These are phyloP conservation scores for Drechmeria coniospora DNA, from an alignment of 2,329 filamentous ascomycete genomes.

Conservation along the genomic window DNA sequence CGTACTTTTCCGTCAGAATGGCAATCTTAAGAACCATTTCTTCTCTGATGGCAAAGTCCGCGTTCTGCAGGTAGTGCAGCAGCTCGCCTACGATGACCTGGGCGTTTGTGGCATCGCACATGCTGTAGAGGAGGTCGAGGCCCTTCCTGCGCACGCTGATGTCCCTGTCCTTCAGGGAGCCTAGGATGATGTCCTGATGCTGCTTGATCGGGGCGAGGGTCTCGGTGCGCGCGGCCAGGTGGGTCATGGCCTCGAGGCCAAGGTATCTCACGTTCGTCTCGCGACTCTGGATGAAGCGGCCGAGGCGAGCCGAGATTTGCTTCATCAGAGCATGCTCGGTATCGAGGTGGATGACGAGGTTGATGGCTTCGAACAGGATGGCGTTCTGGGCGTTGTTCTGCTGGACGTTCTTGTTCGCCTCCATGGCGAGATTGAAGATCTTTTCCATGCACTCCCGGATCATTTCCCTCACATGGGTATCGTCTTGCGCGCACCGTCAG, in stretches of 20 bases:
- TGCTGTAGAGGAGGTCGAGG: constrained; percentile 93
- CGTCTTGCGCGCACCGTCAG: constrained; percentile 41
- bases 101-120: constrained; percentile 95
- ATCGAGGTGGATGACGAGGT: constrained; percentile 93
- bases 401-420: constrained; percentile 94
- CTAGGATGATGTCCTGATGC: constrained; percentile 90
- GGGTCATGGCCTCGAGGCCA: constrained; percentile 93
- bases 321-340: constrained; percentile 92
- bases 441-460: constrained; percentile 84
- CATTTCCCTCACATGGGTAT: constrained; percentile 79
- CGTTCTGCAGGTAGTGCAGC: constrained; percentile 84
- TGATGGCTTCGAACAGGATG: constrained; percentile 95
- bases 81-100: constrained; percentile 87
- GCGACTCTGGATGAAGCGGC: constrained; percentile 89
- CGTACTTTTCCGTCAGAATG: constrained; percentile 95
- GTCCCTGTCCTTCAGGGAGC: constrained; percentile 84
- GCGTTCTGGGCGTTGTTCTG: constrained; percentile 99
- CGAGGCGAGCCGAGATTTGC: constrained; percentile 79
- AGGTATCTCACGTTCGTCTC: constrained; percentile 97
- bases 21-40: constrained; percentile 99
- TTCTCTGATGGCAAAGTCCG: constrained; percentile 93
- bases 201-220: constrained; percentile 96
- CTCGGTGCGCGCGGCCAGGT: constrained; percentile 84
- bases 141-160: constrained; percentile 95
- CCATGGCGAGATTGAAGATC: constrained; percentile 81